Percentiles rank a stretch among this genome's conserved stretches.
Conservation (phyloP, 352 stramenopile species). For the Elongisporangium anandrum region DNA sequence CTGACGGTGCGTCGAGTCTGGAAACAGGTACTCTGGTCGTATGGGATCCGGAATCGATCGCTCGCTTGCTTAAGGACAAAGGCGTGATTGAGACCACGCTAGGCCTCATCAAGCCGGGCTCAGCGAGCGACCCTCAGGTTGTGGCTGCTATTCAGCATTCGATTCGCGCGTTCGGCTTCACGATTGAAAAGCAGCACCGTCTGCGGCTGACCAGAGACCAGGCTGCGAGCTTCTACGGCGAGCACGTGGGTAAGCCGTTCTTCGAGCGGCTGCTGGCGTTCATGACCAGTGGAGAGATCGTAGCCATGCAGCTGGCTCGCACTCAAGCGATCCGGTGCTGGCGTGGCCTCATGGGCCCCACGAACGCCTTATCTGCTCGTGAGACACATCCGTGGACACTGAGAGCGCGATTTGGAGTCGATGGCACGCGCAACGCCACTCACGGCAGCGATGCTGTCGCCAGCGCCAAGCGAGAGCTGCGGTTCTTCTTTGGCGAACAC, state of each 20-base stretch:
- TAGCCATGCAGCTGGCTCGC: conserved; percentile 42
- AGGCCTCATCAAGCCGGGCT: conserved; percentile 63
- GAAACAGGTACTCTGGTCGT: conserved; percentile 42
- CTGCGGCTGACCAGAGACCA: conserved; percentile 37
- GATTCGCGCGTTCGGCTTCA: conserved; percentile 46
- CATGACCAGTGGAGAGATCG: conserved; percentile 68
- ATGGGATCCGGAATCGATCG: conserved; percentile 8
- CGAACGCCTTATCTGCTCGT: conserved; percentile 51
- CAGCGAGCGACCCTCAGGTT: conserved; percentile 18
- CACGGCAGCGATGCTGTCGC: conserved; percentile 66
- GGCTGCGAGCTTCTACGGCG: conserved; percentile 52
- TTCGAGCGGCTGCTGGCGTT: conserved; percentile 50
- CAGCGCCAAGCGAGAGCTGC: conserved; percentile 61
- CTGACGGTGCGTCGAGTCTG: conserved; percentile 26
- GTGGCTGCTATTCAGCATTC: conserved; percentile 30
- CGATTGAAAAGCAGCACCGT: conserved; percentile 31
- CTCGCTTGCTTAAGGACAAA: conserved; percentile 11
- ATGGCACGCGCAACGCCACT: conserved; percentile 75
- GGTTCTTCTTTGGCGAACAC: conserved; percentile 67
- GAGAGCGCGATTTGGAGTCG: conserved; percentile 71
- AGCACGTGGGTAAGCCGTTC: conserved; percentile 59
- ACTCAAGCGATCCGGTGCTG: conserved; percentile 56
- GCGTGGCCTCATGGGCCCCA: conserved; percentile 73
- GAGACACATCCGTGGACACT: conserved; percentile 49
- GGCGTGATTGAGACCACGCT: conserved; percentile 30